Conservation (phyloP, 108 stramenopile species). For the Cyclotella baltica region DNA sequence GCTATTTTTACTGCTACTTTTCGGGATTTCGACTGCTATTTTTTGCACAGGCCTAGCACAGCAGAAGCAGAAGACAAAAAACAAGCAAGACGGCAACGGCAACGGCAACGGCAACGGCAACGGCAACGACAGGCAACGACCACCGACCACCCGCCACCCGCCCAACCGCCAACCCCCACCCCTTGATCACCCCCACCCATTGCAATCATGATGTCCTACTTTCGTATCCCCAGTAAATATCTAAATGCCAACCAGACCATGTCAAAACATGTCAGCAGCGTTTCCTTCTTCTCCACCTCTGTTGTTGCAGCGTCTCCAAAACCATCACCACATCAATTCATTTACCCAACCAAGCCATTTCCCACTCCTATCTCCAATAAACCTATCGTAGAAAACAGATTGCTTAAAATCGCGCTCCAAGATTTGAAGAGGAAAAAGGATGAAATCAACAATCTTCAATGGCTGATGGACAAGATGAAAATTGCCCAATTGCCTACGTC, state of each 20-base stretch:
- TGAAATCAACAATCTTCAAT: constrained; percentile 44
- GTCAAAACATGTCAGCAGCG: neutral
- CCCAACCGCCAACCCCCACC: neutral
- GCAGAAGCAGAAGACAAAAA: no score
- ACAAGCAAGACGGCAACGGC: no score
- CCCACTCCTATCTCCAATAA: constrained; percentile 6
- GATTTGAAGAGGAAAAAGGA: constrained; percentile 29
- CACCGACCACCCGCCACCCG: neutral
- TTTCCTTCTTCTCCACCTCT: constrained; percentile 30
- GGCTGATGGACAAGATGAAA: constrained; percentile 40
- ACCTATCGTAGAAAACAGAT: constrained; percentile 1
- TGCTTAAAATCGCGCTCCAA: constrained; percentile 28
- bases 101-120: no score
- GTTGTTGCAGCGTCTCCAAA: constrained; percentile 23
- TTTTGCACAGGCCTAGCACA: no score
- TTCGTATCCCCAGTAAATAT: neutral
- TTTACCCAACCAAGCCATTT: constrained; percentile 12
- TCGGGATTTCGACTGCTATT: no score
- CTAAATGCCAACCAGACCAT: neutral
- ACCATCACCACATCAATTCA: constrained; percentile 13
- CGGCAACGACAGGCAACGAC: no score
- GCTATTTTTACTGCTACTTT: no score
- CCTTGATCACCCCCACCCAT: neutral
- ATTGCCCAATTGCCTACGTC: constrained; percentile 25
- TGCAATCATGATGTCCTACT: constrained; percentile 1